Conservation (phyloP, 495 filamentous ascomycete genomes). For the Neurospora africana region DNA sequence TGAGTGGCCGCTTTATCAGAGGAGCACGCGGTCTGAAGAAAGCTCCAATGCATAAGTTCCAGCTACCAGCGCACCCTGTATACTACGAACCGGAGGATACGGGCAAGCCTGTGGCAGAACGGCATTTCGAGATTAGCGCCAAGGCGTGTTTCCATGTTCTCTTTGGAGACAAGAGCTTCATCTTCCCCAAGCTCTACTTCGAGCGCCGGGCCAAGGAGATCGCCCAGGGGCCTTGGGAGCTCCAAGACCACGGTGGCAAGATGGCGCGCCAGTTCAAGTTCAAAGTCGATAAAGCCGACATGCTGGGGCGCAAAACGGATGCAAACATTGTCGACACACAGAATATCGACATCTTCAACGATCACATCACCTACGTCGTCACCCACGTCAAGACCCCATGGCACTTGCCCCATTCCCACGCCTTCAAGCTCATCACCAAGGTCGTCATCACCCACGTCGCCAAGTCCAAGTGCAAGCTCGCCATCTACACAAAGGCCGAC, state of each 20-base stretch:
- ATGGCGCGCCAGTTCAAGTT: constrained; percentile 73
- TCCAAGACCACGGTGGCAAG: constrained; percentile 49
- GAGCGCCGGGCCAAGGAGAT: constrained; percentile 70
- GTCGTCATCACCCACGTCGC: constrained; percentile 87
- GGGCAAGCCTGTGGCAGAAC: constrained; percentile 57
- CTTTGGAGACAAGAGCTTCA: constrained; percentile 87
- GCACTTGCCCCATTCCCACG: constrained; percentile 72
- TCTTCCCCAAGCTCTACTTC: constrained; percentile 86
- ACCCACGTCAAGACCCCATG: constrained; percentile 81
- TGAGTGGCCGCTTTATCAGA: constrained; percentile 36
- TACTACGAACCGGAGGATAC: constrained; percentile 74
- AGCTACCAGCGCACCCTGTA: constrained; percentile 72
- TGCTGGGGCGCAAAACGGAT: constrained; percentile 49
- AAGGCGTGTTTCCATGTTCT: constrained; percentile 93
- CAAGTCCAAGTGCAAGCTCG: constrained; percentile 85
- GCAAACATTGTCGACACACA: constrained; percentile 71
- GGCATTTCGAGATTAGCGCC: constrained; percentile 73
- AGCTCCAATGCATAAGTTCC: constrained; percentile 57
- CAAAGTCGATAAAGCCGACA: constrained; percentile 54
- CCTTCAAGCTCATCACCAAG: constrained; percentile 79
- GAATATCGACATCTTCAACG: constrained; percentile 81
- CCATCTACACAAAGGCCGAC: constrained; percentile 76
- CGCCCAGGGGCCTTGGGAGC: constrained; percentile 78
- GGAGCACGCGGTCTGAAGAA: constrained; percentile 35
- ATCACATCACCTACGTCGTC: constrained; percentile 91